Conservation (phyloP, 2,329 filamentous ascomycete genomes). For the Chalaropsis thielavioides region DNA sequence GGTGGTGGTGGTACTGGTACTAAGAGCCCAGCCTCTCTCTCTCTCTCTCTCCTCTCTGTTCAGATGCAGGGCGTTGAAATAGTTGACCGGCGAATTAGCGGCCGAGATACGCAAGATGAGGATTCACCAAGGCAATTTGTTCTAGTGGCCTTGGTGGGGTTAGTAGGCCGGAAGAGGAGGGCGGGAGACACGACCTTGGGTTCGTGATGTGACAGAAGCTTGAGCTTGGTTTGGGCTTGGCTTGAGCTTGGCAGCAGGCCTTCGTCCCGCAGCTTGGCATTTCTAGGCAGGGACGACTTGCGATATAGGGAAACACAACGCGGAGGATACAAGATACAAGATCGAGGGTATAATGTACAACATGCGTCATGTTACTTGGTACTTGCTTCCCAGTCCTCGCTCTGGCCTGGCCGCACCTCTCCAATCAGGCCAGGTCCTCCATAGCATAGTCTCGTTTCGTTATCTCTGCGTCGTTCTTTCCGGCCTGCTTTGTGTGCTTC, state of each 20-base stretch:
- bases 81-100: background rate
- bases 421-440: background rate
- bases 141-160: background rate
- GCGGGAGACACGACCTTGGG: background rate
- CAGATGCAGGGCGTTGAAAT: background rate
- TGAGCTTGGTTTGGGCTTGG: background rate
- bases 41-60: background rate
- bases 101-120: background rate
- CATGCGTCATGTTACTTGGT: background rate
- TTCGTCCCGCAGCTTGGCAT: background rate
- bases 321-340: background rate
- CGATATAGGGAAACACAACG: background rate
- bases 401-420: background rate
- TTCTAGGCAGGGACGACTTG: too few relatives aligned
- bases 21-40: too few relatives aligned
- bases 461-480: background rate
- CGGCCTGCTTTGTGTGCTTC: background rate
- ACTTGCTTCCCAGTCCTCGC: background rate
- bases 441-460: background rate
- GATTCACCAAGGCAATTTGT: background rate
- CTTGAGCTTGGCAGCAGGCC: background rate
- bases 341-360: background rate
- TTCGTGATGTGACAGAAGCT: background rate
- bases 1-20: background rate
- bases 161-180: background rate